phyloP scores from a whole-genome alignment of 1,284 basidiomycete species.

The Cryptococcus sp. region DNA sequence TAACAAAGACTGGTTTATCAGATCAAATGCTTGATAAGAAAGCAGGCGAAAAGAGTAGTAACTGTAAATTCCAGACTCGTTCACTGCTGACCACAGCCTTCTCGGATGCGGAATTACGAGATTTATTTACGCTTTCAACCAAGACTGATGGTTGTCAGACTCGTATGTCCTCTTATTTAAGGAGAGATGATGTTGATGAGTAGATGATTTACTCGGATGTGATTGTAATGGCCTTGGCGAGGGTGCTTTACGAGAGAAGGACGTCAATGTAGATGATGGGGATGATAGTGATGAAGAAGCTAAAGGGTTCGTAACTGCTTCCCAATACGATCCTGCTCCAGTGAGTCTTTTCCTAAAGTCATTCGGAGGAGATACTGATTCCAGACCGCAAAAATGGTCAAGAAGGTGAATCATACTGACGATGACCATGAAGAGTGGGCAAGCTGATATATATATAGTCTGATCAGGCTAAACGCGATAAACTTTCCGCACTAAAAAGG shows the following conservation, averaged over 20 bases:
- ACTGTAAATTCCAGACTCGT: slow-evolving; percentile 59
- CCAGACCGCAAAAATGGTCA: slow-evolving; percentile 43
- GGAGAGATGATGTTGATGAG: background rate
- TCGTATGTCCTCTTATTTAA: slow-evolving; percentile 49
- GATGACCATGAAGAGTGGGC: too few relatives aligned
- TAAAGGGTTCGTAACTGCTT: slow-evolving; percentile 65
- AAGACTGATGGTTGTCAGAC: slow-evolving; percentile 78
- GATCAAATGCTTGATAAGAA: slow-evolving; percentile 52
- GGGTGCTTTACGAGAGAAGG: background rate
- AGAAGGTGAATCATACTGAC: too few relatives aligned
- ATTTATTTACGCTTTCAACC: slow-evolving; percentile 82
- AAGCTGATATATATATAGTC: slow-evolving; percentile 53
- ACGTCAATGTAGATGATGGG: slow-evolving; percentile 20
- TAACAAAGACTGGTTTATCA: slow-evolving; percentile 85
- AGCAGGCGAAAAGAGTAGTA: slow-evolving; percentile 51
- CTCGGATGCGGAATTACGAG: slow-evolving; percentile 81
- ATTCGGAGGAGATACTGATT: slow-evolving; percentile 4
- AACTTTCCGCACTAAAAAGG: slow-evolving; percentile 73
- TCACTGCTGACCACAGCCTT: slow-evolving; percentile 55
- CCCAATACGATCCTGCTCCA: slow-evolving; percentile 51
- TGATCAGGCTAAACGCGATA: slow-evolving; percentile 65
- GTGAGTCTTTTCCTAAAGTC: slow-evolving; percentile 23
- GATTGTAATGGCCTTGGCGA: slow-evolving; percentile 50
- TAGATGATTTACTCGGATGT: slow-evolving; percentile 66
- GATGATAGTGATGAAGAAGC: slow-evolving; percentile 39